Base-by-base conservation (phyloP, 1,139 yeast genomes). In the Taiozyma sp. region DNA sequence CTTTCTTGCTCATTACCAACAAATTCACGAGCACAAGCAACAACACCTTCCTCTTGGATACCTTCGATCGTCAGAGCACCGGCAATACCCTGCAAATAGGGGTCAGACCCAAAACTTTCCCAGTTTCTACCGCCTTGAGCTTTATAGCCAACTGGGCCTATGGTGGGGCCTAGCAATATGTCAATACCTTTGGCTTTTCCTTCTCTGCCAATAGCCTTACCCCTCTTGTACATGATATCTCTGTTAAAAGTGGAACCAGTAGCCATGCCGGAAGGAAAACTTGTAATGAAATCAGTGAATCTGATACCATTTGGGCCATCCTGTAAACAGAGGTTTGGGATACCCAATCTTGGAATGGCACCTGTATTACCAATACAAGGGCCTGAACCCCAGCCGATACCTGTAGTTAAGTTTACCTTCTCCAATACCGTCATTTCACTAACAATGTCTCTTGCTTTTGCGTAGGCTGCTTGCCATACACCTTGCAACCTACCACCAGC, bases 321-420 rank as follows among this genome's bases (percentile, higher is more conserved):
- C 59, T 81, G 87, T 32, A 81, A 68, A 58, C 87, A 81, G 14
- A 82, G 63, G n/a, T 77, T 73, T 1, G 81, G 79, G 53, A 81
- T 77, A 11, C 79, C 80, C 40, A 81, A 67, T 37, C 85, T 66
- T 26, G 82, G 82, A 44, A 81, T 75, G 19, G 78, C 70, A 0
- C 85, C 87, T 1, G 87, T 80, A 60, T 79, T 80, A 3, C 88
- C 88, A 21, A 80, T 74, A 64, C 87, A 82, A 2, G 83, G 83
- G 6, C 84, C 85, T 10, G 79, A 71, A 3, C 79, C 78, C 81
- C 84, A 80, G 16, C 41, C 41, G 5, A 21, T 37, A 21, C 41
- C 41, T 13, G 41, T 78, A 7, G 87, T 81, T 50, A 82, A 65
- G 60, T 81, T 81, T 42, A 80, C 85, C 59, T 80, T 81, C 60